Evolutionary conservation across 192 early-diverging fungal species (phyloP), one percentile per base, ranked within the genome.

Genomic region (Blastocladiella britannica): DNA sequence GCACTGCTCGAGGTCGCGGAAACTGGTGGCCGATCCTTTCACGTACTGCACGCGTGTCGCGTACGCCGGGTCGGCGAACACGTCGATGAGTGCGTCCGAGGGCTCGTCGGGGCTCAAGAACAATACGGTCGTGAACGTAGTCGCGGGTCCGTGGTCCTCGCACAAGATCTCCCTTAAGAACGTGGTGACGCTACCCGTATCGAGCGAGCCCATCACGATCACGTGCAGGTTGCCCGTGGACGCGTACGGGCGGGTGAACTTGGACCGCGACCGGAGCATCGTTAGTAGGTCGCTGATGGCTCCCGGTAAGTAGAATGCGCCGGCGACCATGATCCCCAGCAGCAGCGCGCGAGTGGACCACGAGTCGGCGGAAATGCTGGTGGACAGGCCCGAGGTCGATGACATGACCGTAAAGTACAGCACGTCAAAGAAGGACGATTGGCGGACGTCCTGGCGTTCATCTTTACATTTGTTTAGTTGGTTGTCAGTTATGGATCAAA

Each of bases 91-190:
- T 47, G 78, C 78, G 58, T 77, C 76, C 29, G 64, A 58, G 23
- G 78, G 78, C 29, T 70, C 77, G 28, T 63, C 61, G 47, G 77
- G 73, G 64, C 72, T 75, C 66, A 86, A 66, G 52, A 86, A 68
- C 27, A 86, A 80, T 7, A 85, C 80, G 9, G 72, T 67, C 3
- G 83, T 82, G 52, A 74, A 73, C 62, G 83, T 70, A 7, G 80
- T 81, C 37, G 61, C 63, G 22, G 76, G 60, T 28, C 84, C 84
- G 53, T 86, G 84, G 65, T 85, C 83, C 63, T 81, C 72, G 60
- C 82, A 85, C 54, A 83, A 86, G 61, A 86, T 85, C 67, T 86
- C 84, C 52, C 81, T 73, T 59, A 86, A 60, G 27, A 86, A 86
- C 66, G 81, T 82, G 9, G 75, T 67, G 51, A 86, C 57, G 31